Percentiles rank a stretch among this genome's conserved stretches.
Conservation (phyloP, 768 basidiomycete species). For the Lactarius pseudohatsudake region DNA sequence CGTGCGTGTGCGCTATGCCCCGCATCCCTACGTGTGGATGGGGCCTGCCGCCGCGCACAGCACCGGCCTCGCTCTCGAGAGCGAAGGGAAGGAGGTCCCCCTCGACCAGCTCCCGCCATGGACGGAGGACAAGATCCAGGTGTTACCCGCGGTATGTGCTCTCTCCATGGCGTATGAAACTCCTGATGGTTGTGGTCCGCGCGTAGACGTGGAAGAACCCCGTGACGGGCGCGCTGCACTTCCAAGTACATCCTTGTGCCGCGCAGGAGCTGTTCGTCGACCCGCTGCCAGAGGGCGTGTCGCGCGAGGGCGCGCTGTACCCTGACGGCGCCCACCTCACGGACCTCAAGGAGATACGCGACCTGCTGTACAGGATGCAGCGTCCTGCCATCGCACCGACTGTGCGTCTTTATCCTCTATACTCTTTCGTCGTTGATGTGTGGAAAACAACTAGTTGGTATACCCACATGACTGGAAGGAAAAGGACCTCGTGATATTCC, state of each 20-base stretch:
- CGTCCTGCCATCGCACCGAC: conserved; percentile 82
- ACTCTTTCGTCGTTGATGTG: neutral
- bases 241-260: conserved; percentile 89
- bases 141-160: conserved; percentile 56
- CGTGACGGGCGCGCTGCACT: conserved; percentile 74
- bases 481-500: conserved; percentile 82
- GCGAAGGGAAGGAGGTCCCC: conserved; percentile 67
- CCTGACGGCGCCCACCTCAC: conserved; percentile 80
- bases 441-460: conserved; percentile 51
- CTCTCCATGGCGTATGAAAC: conserved; percentile 4
- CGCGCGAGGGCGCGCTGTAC: conserved; percentile 64
- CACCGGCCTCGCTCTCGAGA: conserved; percentile 79
- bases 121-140: conserved; percentile 74
- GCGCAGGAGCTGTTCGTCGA: conserved; percentile 63
- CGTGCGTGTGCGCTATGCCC: conserved; percentile 68
- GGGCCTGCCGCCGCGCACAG: conserved; percentile 63
- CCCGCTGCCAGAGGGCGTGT: conserved; percentile 62
- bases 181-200: neutral
- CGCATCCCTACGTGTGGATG: conserved; percentile 91
- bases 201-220: conserved; percentile 89
- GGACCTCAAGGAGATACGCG: conserved; percentile 70
- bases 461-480: conserved; percentile 88
- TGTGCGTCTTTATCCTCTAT: conserved; percentile 39
- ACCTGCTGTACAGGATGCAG: conserved; percentile 81
- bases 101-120: conserved; percentile 73